Evolutionary conservation across 169 alveolate species (phyloP).

Genomic region (Eimeria necatrix): DNA sequence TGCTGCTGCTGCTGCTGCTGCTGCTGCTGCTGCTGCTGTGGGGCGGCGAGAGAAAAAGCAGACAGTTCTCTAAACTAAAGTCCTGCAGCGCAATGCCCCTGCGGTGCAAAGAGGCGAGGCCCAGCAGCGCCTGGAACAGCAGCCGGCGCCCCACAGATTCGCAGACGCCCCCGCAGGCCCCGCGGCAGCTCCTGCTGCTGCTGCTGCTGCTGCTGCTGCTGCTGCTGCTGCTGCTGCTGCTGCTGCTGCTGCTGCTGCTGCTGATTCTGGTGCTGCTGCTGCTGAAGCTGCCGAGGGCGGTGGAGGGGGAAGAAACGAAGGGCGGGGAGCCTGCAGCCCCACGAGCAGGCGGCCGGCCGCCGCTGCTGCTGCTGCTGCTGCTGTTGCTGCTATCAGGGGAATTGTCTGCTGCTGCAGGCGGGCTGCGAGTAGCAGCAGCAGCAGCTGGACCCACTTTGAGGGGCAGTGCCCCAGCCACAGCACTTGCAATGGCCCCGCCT

Average conservation of each 20-base stretch:
- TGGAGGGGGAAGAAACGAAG: not conserved
- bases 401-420: slow-evolving; percentile 21
- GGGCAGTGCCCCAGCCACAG: slow-evolving; percentile 44
- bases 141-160: slow-evolving; percentile 55
- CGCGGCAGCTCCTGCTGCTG: slow-evolving; percentile 30
- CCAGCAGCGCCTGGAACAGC: slow-evolving; percentile 40
- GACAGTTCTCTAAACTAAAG: slow-evolving; percentile 83
- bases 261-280: no score
- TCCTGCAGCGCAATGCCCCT: slow-evolving; percentile 84
- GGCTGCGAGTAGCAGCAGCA: slow-evolving; percentile 12
- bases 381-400: not conserved
- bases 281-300: no score
- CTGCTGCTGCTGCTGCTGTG: not conserved
- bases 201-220: slow-evolving; percentile 24
- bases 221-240: slow-evolving; percentile 20
- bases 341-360: no score
- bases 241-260: no score
- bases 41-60: slow-evolving; percentile 65
- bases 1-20: slow-evolving; percentile 7
- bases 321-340: not conserved
- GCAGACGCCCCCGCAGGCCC: slow-evolving; percentile 7
- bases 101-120: slow-evolving; percentile 58
- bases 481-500: slow-evolving; percentile 41
- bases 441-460: slow-evolving; percentile 30
- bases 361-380: slow-evolving; percentile 22